A percentile compares a stretch with the other conserved stretches of the same genome.
Evolutionary conservation across 2,329 filamentous ascomycete species (phyloP).

Genomic region (Diaporthe sp.): DNA sequence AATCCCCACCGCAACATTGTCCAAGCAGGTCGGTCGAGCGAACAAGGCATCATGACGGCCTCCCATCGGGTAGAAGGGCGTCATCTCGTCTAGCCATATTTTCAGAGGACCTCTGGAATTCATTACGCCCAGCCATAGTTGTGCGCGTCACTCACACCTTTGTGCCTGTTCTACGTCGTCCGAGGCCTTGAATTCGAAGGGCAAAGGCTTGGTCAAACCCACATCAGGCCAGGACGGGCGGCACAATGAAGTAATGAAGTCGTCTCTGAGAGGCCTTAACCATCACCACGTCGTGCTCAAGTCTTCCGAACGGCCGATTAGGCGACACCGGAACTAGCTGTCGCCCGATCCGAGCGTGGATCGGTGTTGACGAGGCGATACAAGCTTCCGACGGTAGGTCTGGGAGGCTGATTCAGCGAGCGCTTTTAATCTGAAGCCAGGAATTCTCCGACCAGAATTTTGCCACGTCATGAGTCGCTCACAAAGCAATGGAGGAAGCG

Average conservation of each 20-base stretch:
- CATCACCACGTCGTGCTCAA: not conserved
- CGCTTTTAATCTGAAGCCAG: not conserved
- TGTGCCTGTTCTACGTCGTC: not conserved
- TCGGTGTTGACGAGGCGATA: not conserved
- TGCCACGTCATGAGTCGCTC: slow-evolving; percentile 23
- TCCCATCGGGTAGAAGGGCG: not conserved
- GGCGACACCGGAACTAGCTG: not conserved
- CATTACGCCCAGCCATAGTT: not conserved
- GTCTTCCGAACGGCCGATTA: not conserved
- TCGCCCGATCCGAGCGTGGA: not conserved
- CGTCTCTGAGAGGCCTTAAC: not conserved
- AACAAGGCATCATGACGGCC: not conserved
- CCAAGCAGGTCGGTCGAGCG: not conserved
- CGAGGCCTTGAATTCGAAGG: not conserved
- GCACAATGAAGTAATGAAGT: not conserved
- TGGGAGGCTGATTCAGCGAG: not conserved
- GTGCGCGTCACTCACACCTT: not conserved
- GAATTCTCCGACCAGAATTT: not conserved
- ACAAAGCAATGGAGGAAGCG: not conserved
- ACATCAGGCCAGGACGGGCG: not conserved
- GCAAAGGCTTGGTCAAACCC: not conserved
- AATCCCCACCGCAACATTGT: not conserved
- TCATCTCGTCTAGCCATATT: not conserved
- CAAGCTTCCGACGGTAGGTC: not conserved
- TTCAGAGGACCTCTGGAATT: not conserved